Evolutionary conservation across 768 basidiomycete species (phyloP).

Genomic region (Pholiota molesta): DNA sequence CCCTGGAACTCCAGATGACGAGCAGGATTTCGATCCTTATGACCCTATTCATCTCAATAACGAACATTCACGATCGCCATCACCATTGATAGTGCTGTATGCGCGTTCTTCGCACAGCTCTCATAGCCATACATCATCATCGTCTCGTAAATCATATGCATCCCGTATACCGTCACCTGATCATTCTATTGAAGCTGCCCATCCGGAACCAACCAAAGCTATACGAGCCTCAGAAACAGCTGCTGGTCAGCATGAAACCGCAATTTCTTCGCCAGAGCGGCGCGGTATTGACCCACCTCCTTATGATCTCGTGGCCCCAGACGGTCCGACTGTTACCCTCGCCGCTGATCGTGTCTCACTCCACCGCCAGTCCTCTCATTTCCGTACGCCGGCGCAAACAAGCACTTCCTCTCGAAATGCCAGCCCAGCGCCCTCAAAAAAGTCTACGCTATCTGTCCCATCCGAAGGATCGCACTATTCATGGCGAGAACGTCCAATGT

Average conservation of each 20-base stretch:
- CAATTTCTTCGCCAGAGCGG: constrained; percentile 3
- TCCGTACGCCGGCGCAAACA: constrained; percentile 8
- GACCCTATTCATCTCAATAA: constrained; percentile 24
- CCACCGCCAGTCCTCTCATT: constrained; percentile 1
- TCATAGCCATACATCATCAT: constrained; percentile 1
- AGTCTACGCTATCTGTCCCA: background rate
- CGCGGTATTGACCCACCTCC: constrained; percentile 16
- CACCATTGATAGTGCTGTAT: constrained; percentile 11
- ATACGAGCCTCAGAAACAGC: constrained; percentile 2
- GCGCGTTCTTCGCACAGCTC: constrained; percentile 7
- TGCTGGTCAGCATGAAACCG: background rate
- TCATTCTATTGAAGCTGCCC: background rate
- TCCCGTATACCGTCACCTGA: constrained; percentile 6
- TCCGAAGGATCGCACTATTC: background rate
- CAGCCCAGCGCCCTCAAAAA: constrained; percentile 8
- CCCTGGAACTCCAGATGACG: constrained; percentile 14
- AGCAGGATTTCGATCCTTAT: constrained; percentile 28
- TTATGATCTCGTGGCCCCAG: constrained; percentile 7
- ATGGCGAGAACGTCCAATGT: background rate
- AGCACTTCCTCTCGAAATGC: constrained; percentile 11
- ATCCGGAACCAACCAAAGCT: constrained; percentile 5
- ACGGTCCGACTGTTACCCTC: background rate
- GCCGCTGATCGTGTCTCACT: constrained; percentile 3
- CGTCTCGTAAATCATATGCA: background rate
- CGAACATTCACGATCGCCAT: constrained; percentile 22